These are phyloP conservation scores for Spizellomyces sp. DNA, from an alignment of 192 early-diverging fungal genomes.

Conservation along the genomic window DNA sequence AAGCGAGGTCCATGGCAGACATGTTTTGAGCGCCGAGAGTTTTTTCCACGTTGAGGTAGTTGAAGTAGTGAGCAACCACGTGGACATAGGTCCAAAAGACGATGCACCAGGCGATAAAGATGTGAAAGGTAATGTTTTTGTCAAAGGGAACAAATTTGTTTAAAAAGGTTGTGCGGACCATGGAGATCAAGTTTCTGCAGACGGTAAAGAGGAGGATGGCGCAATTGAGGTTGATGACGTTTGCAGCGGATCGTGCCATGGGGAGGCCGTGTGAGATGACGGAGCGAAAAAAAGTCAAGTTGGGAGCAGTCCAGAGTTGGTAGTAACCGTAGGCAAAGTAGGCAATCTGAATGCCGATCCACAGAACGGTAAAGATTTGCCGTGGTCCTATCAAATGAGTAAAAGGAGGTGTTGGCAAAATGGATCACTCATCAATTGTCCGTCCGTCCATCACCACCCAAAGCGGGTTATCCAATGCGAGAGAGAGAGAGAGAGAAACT, in stretches of 20 bases:
- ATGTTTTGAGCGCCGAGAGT: conserved; percentile 35
- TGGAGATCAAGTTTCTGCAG: conserved; percentile 79
- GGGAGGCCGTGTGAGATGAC: conserved; percentile 52
- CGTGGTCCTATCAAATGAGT: conserved; percentile 32
- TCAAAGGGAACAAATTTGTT: conserved; percentile 82
- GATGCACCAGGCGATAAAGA: conserved; percentile 76
- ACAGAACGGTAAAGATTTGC: conserved; percentile 44
- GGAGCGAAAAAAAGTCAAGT: conserved; percentile 42
- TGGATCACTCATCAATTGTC: neutral
- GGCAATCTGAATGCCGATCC: conserved; percentile 42
- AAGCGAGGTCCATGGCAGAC: conserved; percentile 52
- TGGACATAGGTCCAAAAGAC: conserved; percentile 78
- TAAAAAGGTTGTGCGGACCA: conserved; percentile 72
- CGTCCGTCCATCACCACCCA: too few relatives aligned
- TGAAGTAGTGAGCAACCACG: conserved; percentile 73
- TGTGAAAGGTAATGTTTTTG: conserved; percentile 82
- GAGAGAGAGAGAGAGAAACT: too few relatives aligned
- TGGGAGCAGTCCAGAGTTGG: conserved; percentile 42
- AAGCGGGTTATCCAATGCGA: too few relatives aligned
- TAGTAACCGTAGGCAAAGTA: conserved; percentile 50
- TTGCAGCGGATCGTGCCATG: conserved; percentile 57
- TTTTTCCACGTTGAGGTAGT: conserved; percentile 64
- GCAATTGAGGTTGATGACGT: conserved; percentile 75
- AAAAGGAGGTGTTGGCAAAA: neutral
- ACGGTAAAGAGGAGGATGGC: conserved; percentile 80